These are phyloP conservation scores for Fusarium albidum DNA, from an alignment of 2,329 filamentous ascomycete species.

Conservation along the genomic window DNA sequence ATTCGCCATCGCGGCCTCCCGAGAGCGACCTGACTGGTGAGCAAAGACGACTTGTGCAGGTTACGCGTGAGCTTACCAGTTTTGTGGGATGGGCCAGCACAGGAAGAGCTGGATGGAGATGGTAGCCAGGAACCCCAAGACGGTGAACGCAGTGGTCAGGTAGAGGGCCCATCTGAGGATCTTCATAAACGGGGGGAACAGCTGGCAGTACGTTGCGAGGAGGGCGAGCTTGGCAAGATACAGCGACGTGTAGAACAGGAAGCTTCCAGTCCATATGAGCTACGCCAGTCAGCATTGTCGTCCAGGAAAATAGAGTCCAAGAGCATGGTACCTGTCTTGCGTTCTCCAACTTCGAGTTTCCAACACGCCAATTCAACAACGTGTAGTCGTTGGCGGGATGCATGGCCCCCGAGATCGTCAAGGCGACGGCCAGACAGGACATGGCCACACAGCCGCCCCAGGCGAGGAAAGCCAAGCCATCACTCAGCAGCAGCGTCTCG, in stretches of 20 bases:
- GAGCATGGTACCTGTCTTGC: not conserved
- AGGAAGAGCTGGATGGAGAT: not conserved
- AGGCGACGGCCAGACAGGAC: not conserved
- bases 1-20: too few relatives aligned
- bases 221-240: conserved; percentile 2
- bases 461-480: not conserved
- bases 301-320: not conserved
- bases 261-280: not conserved
- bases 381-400: not conserved
- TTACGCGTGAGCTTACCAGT: not conserved
- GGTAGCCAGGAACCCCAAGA: not conserved
- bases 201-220: not conserved
- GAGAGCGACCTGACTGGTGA: not conserved
- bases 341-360: not conserved
- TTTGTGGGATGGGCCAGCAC: not conserved
- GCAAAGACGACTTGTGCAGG: too few relatives aligned
- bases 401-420: not conserved
- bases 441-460: not conserved
- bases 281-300: not conserved
- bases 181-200: conserved; percentile 1
- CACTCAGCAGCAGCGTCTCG: not conserved
- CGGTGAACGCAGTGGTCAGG: not conserved
- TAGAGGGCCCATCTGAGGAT: not conserved
- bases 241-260: not conserved
- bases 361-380: not conserved